Conservation (phyloP, 2,329 filamentous ascomycete genomes). For the Plenodomus lindquistii region DNA sequence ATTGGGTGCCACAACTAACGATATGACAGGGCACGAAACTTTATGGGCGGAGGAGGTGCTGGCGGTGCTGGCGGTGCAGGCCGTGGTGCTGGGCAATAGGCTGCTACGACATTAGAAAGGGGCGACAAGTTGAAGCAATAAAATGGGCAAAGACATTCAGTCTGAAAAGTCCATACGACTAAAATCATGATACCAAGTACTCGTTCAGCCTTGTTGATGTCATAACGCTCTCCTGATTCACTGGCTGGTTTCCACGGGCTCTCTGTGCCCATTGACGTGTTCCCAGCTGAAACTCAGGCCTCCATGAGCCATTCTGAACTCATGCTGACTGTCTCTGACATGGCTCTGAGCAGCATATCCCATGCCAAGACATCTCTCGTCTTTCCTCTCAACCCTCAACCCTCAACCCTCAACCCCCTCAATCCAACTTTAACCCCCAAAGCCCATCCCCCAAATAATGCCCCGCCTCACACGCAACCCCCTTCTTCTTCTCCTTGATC, state of each 20-base stretch:
- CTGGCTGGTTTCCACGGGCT: too few species aligned
- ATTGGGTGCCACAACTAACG: conserved; percentile 6
- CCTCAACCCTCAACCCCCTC: conserved; percentile 20
- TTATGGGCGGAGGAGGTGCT: conserved; percentile 60
- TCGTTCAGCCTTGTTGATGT: conserved; percentile 1
- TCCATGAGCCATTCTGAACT: too few species aligned
- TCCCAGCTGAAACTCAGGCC: too few species aligned
- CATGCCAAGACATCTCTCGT: too few species aligned
- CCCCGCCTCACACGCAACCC: conserved; percentile 87
- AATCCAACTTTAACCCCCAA: conserved; percentile 72
- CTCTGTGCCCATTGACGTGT: too few species aligned
- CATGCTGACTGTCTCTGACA: too few species aligned
- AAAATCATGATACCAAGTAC: conserved; percentile 38
- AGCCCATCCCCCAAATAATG: conserved; percentile 94
- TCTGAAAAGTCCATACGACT: conserved; percentile 11
- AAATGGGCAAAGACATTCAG: not conserved
- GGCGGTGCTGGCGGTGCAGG: conserved; percentile 26
- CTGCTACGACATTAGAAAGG: not conserved
- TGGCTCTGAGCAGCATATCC: too few species aligned
- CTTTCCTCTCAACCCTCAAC: not conserved
- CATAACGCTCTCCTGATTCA: not conserved
- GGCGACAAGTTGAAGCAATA: not conserved
- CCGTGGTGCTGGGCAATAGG: conserved; percentile 24
- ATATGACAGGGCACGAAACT: conserved; percentile 62
- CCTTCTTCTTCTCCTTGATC: conserved; percentile 93